Conservation (phyloP, 2,329 filamentous ascomycete species). For the Verticillium tricorpus region DNA sequence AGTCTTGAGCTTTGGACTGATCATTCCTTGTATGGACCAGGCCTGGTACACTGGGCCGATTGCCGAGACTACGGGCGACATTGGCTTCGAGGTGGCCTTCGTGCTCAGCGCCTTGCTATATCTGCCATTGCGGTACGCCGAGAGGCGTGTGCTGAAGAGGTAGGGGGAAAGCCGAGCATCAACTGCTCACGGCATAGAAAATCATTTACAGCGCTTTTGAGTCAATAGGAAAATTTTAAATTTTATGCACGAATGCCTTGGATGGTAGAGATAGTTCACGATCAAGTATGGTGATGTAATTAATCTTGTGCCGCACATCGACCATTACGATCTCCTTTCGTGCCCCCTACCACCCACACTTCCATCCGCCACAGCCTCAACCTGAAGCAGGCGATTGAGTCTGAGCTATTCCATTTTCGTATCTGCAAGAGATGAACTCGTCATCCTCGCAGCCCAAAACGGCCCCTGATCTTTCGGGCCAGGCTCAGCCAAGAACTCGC, state of each 20-base stretch:
- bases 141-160: constrained; percentile 26
- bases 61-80: constrained; percentile 55
- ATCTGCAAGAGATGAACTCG: not conserved
- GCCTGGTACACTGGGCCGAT: constrained; percentile 59
- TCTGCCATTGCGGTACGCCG: constrained; percentile 39
- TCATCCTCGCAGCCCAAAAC: not conserved
- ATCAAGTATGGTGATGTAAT: too few species aligned
- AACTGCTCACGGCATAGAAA: not conserved
- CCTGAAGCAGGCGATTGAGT: not conserved
- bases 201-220: not conserved
- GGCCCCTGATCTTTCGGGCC: not conserved
- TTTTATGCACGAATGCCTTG: too few species aligned
- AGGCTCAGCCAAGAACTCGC: not conserved
- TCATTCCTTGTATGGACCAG: constrained; percentile 57
- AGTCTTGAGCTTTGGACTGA: constrained; percentile 41
- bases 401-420: not conserved
- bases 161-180: not conserved
- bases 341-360: not conserved
- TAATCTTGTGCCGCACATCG: too few species aligned
- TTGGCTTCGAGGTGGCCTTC: constrained; percentile 63
- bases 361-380: not conserved
- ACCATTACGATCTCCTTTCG: too few species aligned
- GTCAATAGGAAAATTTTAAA: too few species aligned
- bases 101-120: constrained; percentile 43
- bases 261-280: too few species aligned